Base-by-base conservation (phyloP, 139 green algal genomes). In the Zygnema cylindricum region DNA sequence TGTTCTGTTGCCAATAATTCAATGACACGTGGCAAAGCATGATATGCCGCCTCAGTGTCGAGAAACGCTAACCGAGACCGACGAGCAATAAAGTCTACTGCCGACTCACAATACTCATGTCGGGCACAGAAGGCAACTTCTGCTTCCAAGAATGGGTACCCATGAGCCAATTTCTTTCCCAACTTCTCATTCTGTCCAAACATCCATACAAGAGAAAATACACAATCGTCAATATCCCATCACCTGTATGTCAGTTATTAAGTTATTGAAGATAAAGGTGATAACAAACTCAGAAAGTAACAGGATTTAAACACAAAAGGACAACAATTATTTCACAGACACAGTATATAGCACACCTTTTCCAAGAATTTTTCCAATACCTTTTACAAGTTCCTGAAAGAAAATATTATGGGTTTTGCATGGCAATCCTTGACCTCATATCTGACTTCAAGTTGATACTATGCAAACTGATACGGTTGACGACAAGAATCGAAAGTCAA, bases 41-140 rank as follows among this genome's bases (percentile, higher is more conserved):
- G 85, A 69, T 93, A 43, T 36, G 93, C 92, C 1, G 97, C 97
- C 32, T 84, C 40, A 0, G 92, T 93, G 81, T 99, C 97, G 57
- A 99, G 87, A 93, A 99, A 99, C 0, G 96, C 96, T 3, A 99
- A 93, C 23, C 97, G 95, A 0, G 95, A 98, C 49, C 97, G 92
- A 1, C 97, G 91, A 0, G 94, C 94, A 16, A 99, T 77, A 88
- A 99, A 99, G 91, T 99, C 97, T 55, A 96, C 94, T 35, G 96
- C 93, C 2, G 93, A 96, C 86, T 95, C 88, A 90, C 97, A 99
- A 81, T 95, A 97, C 94, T 99, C 97, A 75, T 98, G 42, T 22
- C 92, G 92, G 42, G 73, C 76, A 42, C 84, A 78, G 54, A 93
- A 94, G 0, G 85, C 84, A 23, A 92, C 97, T 94, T 99, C 97